Percentiles rank a stretch among this genome's conserved stretches.
Conservation (phyloP, 2,329 filamentous ascomycete genomes). For the Tolypocladium inflatum region DNA sequence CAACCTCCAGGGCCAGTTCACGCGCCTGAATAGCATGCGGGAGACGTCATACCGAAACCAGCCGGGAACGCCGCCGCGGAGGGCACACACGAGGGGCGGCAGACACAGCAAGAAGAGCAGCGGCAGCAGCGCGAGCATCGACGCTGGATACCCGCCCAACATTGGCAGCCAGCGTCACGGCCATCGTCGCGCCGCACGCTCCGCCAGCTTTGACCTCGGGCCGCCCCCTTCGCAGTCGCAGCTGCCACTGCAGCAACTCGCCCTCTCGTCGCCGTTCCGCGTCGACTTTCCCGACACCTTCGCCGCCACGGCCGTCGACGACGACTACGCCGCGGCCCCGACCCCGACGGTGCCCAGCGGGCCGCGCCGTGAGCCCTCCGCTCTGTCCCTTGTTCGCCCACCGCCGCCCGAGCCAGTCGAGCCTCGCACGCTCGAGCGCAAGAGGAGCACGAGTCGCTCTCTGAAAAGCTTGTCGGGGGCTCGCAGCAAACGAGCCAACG, state of each 20-base stretch:
- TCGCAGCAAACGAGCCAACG: constrained; percentile 16
- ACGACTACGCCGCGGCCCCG: constrained; percentile 71
- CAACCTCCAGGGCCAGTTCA: constrained; percentile 52
- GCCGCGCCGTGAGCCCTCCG: constrained; percentile 45
- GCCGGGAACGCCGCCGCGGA: constrained; percentile 31
- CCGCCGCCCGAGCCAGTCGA: constrained; percentile 30
- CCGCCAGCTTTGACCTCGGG: constrained; percentile 67
- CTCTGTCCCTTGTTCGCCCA: constrained; percentile 21
- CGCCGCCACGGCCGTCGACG: constrained; percentile 17
- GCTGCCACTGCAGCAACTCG: constrained; percentile 13
- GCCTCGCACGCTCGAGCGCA: constrained; percentile 36
- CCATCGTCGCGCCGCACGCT: constrained; percentile 38
- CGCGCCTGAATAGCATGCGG: constrained; percentile 54
- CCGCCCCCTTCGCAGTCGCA: constrained; percentile 13
- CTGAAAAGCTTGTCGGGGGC: constrained; percentile 34
- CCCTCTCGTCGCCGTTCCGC: constrained; percentile 29
- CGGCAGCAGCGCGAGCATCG: constrained; percentile 51
- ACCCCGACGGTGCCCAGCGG: constrained; percentile 77
- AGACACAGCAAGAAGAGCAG: constrained; percentile 68
- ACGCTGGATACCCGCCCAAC: constrained; percentile 48
- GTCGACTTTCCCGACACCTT: constrained; percentile 40
- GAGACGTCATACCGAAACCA: constrained; percentile 28
- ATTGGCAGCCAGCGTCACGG: constrained; percentile 44
- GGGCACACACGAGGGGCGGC: constrained; percentile 40
- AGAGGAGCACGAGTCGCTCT: constrained; percentile 47